Evolutionary conservation across 2,329 filamentous ascomycete species (phyloP).

Genomic region (Celoporthe dispersa): DNA sequence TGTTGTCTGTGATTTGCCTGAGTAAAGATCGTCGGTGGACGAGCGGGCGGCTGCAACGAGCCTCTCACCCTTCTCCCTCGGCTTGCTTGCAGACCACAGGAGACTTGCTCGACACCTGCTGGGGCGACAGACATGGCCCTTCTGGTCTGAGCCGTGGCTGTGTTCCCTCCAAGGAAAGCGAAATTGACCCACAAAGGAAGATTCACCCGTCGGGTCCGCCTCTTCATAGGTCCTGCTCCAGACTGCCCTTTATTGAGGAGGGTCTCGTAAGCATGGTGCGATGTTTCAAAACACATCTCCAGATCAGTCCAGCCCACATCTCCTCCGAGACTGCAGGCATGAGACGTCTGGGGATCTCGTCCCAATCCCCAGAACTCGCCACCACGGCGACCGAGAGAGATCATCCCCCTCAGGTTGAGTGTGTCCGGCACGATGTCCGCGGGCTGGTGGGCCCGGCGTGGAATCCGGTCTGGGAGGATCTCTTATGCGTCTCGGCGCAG

Average conservation of each 20-base stretch:
- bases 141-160: not conserved
- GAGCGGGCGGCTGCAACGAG: not conserved
- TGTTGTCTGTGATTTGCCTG: not conserved
- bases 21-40: not conserved
- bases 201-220: not conserved
- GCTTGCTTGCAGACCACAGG: not conserved
- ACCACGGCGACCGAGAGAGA: not conserved
- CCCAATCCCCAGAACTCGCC: not conserved
- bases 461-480: not conserved
- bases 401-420: conserved; percentile 8
- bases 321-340: not conserved
- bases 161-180: not conserved
- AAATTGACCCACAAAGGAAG: not conserved
- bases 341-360: not conserved
- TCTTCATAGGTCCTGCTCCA: not conserved
- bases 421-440: not conserved
- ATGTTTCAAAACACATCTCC: conserved; percentile 1
- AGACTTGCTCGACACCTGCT: not conserved
- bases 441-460: not conserved
- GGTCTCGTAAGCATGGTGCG: not conserved
- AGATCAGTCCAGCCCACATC: not conserved
- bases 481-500: not conserved
- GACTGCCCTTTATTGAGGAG: not conserved
- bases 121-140: not conserved
- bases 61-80: not conserved